Evolutionary conservation across 306 rosid genomes (phyloP), one percentile per base, ranked within the genome.

Genomic region (Mucuna pruriens): DNA sequence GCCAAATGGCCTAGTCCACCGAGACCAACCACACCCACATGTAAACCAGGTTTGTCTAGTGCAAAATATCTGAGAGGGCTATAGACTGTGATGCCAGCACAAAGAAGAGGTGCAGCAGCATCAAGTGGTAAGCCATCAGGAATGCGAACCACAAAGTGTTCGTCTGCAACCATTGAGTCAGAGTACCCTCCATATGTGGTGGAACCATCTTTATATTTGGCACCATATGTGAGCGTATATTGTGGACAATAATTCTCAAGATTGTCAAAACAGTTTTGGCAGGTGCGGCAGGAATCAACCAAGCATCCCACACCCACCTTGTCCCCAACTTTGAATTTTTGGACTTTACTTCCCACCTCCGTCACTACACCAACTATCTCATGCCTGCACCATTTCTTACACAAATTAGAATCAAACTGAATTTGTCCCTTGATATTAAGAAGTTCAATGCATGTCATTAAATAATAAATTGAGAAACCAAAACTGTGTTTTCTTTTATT

Each of bases 1-100:
- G 87, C 94, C 66, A 88, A 2, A 6, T 86, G 91, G 22, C 94
- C 94, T 1, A 90, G 80, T 1, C 90, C 94, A 4, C 94, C 94
- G 4, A 90, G 88, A 4, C 91, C 94, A 40, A 86, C 90, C 26
- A 88, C 84, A 6, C 91, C 94, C 4, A 90, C 10, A 44, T 83
- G 75, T 29, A 84, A 62, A n/a, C 89, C 90, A 0, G 91, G 90
- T 67, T 88, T 60, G 38, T 84, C 86, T 0, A 90, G 85, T 16
- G 86, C 91, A 65, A 8, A 88, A 40, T 80, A 64, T 63, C 69
- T 78, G 58, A 86, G 7, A 20, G 92, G 94, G 57, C 94, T 90
- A 55, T 88, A 88, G 4, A 86, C 88, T 6, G 94, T 84, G 75
- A 90, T 88, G 8, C 94, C 90, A 1, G 94, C 91, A 75, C 94